Evolutionary conservation across 73 alveolate species (phyloP), one percentile per base, ranked within the genome.

Genomic region (Paramecium pentaurelia): DNA sequence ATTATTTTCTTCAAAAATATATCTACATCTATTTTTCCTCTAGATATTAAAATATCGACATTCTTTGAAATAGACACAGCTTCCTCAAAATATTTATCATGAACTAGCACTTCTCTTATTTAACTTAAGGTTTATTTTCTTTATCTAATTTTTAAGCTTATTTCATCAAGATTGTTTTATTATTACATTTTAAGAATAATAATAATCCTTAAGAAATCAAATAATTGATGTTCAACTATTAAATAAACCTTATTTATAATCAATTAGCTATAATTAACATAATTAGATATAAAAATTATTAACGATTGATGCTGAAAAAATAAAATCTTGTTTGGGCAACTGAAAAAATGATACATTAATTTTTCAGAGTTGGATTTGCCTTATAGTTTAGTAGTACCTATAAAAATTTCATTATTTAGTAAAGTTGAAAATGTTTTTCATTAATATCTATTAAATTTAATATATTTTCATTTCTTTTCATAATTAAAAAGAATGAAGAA

Each of bases 1-100:
- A 64, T 64, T 11, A 64, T 64, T 27, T 64, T 64, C 84, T 64
- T 64, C 47, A 64, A 28, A 28, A 64, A 64, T 64, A 28, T 2
- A 34, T 64, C 84, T 10, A 64, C 84, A 64, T 64, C 84, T 32
- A 64, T 64, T 34, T 64, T 64, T 7, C 84, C 84, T 64, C 84
- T 27, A 1, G 42, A 64, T 32, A 64, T 64, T 64, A 64, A 34
- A 11, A 64, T 64, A 64, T 64, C 84, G 30, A 64, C 84, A 64
- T 32, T 64, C 28, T 64, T 64, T 32, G 84, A 64, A 34, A 64
- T 64, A 11, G 22, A 16, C 47, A 64, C 84, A 11, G 51, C 7
- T 11, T 64, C 84, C 47, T 64, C 84, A 64, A 32, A 64, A 34
- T 32, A 64, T 34, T 64, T 64, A 28, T 64, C 84, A 64, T 64